phyloP scores from a whole-genome alignment of 208 protist species.

The Phytomonas sp. region DNA sequence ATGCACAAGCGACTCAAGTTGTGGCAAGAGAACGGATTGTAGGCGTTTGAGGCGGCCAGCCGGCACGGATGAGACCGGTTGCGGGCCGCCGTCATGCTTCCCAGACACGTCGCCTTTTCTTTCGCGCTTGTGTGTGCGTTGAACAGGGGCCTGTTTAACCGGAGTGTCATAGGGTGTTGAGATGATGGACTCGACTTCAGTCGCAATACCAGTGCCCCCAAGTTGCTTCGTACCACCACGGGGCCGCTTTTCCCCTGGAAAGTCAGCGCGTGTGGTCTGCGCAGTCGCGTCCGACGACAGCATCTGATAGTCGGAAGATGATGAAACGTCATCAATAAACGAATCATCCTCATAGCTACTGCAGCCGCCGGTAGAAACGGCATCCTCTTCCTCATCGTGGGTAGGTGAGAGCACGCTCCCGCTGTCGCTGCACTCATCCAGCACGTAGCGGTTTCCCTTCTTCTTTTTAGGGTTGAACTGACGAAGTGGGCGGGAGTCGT shows the following conservation, averaged over 20 bases:
- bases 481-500: not conserved
- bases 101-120: not conserved
- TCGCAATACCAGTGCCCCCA: not conserved
- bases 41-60: conserved; percentile 42
- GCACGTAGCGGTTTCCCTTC: conserved; percentile 1
- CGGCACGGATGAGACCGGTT: conserved; percentile 23
- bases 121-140: not conserved
- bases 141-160: conserved; percentile 5
- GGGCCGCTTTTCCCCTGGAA: not conserved
- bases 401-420: not conserved
- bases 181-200: not conserved
- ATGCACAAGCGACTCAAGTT: conserved; percentile 68
- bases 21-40: conserved; percentile 31
- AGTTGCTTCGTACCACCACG: not conserved
- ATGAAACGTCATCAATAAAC: conserved; percentile 10
- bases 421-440: conserved; percentile 6
- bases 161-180: not conserved
- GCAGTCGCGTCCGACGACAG: not conserved
- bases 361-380: not conserved
- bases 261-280: not conserved
- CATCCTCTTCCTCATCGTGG: not conserved
- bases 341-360: conserved; percentile 6
- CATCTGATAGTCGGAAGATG: not conserved
- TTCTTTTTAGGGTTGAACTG: not conserved
- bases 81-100: not conserved